A percentile compares a stretch with the other conserved stretches of the same genome.
These are phyloP conservation scores for Dictyostelium capitatum DNA, from an alignment of 78 protist species.

Conservation along the genomic window DNA sequence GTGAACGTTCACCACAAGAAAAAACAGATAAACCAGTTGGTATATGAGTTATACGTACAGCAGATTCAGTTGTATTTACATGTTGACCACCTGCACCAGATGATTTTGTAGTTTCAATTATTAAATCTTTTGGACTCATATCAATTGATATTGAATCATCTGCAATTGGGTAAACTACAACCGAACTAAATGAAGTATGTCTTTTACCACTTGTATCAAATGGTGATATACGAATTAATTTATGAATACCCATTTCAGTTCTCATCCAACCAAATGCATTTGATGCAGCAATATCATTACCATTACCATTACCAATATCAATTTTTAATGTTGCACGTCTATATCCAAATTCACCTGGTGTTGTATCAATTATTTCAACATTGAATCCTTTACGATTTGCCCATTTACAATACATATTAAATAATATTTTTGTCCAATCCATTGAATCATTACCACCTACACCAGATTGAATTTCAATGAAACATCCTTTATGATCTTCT, in stretches of 20 bases:
- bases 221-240: slow-evolving; percentile 94
- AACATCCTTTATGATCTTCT: slow-evolving; percentile 16
- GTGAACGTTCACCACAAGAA: slow-evolving; percentile 57
- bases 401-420: slow-evolving; percentile 61
- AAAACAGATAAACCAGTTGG: slow-evolving; percentile 93
- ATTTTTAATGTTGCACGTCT: slow-evolving; percentile 37
- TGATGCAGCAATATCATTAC: not conserved
- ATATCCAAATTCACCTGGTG: slow-evolving; percentile 50
- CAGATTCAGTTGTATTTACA: slow-evolving; percentile 93
- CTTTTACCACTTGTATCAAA: slow-evolving; percentile 85
- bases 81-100: slow-evolving; percentile 97
- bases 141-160: slow-evolving; percentile 11
- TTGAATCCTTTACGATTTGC: slow-evolving; percentile 17
- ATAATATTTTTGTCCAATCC: slow-evolving; percentile 77
- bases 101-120: slow-evolving; percentile 68
- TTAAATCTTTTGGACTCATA: slow-evolving; percentile 49
- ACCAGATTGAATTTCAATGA: slow-evolving; percentile 72
- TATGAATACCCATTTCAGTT: slow-evolving; percentile 93
- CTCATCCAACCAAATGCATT: slow-evolving; percentile 82
- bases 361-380: not conserved
- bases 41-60: slow-evolving; percentile 92
- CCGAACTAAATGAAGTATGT: slow-evolving; percentile 78
- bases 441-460: slow-evolving; percentile 72
- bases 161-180: slow-evolving; percentile 50
- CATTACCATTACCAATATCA: not conserved